phyloP scores from a whole-genome alignment of 163 green algal genomes.

The Chloromonas sp. region DNA sequence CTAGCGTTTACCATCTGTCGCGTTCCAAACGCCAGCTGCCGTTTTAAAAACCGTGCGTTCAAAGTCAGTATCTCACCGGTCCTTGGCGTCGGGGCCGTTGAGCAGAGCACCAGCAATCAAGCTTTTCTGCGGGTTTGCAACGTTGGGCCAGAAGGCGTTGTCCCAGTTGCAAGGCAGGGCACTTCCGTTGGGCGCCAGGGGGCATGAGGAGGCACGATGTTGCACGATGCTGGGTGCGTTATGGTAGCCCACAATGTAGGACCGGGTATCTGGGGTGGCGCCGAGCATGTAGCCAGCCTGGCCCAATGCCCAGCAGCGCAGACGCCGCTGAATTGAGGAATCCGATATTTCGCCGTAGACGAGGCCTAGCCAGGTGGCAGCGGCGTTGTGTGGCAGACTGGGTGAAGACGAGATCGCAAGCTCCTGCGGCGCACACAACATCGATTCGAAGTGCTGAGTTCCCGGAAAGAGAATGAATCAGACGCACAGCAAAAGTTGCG shows the following conservation, averaged over 20 bases:
- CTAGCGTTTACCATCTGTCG: no score
- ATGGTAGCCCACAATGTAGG: conserved; percentile 25
- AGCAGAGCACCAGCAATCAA: conserved; percentile 11
- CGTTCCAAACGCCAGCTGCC: no score
- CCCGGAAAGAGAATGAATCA: no score
- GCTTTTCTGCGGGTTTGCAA: conserved; percentile 11
- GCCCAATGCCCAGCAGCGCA: conserved; percentile 22
- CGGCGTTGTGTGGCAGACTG: conserved; percentile 10
- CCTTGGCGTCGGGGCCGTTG: neutral
- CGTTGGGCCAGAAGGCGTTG: conserved; percentile 8
- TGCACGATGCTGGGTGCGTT: conserved; percentile 30
- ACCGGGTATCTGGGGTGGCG: neutral
- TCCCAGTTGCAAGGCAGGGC: conserved; percentile 1
- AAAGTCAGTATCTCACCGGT: neutral
- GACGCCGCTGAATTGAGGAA: no score
- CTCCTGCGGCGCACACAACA: conserved; percentile 14
- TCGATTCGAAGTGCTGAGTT: neutral
- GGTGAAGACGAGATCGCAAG: conserved; percentile 6
- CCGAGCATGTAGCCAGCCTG: conserved; percentile 13
- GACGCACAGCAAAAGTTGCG: no score
- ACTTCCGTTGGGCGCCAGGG: neutral
- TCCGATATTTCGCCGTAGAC: conserved; percentile 5
- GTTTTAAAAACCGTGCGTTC: neutral
- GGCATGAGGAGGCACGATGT: conserved; percentile 39
- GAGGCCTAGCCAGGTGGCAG: conserved; percentile 11